These are phyloP conservation scores for Lojkania enalia DNA, from an alignment of 2,329 filamentous ascomycete genomes.

Conservation along the genomic window DNA sequence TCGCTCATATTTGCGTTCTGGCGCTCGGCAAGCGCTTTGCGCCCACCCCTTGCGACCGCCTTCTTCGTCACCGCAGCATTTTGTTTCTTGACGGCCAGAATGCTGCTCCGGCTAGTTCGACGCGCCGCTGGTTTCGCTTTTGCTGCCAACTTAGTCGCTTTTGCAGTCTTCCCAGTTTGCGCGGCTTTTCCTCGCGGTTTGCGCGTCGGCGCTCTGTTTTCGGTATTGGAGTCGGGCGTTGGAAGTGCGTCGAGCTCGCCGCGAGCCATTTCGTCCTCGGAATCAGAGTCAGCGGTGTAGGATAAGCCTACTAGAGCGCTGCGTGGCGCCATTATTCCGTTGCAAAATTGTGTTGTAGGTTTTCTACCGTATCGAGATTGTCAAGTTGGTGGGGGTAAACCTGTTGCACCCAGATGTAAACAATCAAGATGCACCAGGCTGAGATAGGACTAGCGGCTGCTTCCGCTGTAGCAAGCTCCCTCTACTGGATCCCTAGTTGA, in stretches of 20 bases:
- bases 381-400: too few relatives aligned
- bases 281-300: constrained; percentile 45
- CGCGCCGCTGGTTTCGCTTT: constrained; percentile 44
- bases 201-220: constrained; percentile 42
- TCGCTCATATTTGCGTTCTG: constrained; percentile 48
- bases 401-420: too few relatives aligned
- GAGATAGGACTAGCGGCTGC: too few relatives aligned
- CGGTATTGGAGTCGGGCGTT: constrained; percentile 46
- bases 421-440: too few relatives aligned
- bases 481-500: too few relatives aligned
- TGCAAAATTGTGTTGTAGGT: neutral
- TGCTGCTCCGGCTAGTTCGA: constrained; percentile 41
- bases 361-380: too few relatives aligned
- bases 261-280: constrained; percentile 46
- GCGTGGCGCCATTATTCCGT: constrained; percentile 37
- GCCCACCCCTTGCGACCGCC: constrained; percentile 35
- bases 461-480: too few relatives aligned
- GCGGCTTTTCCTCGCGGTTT: constrained; percentile 39
- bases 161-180: constrained; percentile 26
- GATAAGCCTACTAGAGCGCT: constrained; percentile 39
- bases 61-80: constrained; percentile 42
- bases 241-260: constrained; percentile 41
- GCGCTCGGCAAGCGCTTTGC: constrained; percentile 48
- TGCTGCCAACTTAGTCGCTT: constrained; percentile 34
- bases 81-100: constrained; percentile 43